Evolutionary conservation across 345 rosid species (phyloP).

Genomic region (Lenwebbia sp.): DNA sequence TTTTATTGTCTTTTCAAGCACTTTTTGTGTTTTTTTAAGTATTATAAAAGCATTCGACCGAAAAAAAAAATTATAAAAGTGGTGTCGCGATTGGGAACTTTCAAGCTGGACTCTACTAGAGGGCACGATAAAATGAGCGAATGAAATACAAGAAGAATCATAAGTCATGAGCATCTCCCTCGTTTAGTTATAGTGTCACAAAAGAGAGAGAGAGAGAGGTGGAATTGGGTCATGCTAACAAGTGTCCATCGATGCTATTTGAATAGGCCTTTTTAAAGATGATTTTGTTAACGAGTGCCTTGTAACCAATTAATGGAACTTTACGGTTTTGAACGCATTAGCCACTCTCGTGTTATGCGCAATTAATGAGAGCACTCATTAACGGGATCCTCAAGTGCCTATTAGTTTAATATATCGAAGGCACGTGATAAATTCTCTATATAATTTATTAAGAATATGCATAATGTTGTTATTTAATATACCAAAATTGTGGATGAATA

Average conservation of each 20-base stretch:
- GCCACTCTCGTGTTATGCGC: rapidly evolving
- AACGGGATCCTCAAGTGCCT: not conserved
- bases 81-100: not conserved
- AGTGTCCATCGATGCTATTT: not conserved
- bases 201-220: not conserved
- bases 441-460: no score
- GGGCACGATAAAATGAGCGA: not conserved
- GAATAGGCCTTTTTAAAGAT: not conserved
- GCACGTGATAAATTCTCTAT: not conserved
- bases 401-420: not conserved
- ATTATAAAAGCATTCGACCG: not conserved
- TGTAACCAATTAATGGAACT: not conserved
- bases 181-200: not conserved
- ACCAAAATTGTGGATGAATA: not conserved
- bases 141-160: not conserved
- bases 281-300: not conserved
- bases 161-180: not conserved
- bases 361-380: not conserved
- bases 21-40: not conserved
- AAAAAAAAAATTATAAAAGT: not conserved
- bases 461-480: not conserved
- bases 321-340: not conserved
- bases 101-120: not conserved
- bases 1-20: not conserved
- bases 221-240: not conserved